Conservation (phyloP, 192 early-diverging fungal species). For the Coemansia sp. region DNA sequence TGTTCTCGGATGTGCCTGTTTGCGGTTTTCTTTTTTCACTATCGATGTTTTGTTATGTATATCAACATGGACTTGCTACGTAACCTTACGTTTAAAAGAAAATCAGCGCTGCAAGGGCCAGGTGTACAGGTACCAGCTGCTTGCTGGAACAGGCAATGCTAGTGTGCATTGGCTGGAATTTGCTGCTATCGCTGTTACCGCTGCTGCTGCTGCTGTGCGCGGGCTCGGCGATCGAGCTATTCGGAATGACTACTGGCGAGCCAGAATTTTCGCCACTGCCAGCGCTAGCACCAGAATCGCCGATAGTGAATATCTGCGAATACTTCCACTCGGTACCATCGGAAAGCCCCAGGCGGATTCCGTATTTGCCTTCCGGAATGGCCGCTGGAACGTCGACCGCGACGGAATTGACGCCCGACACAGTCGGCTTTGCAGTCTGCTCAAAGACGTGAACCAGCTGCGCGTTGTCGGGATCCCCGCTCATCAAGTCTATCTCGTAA, state of each 20-base stretch:
- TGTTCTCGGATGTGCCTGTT: background rate
- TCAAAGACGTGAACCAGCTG: conserved; percentile 28
- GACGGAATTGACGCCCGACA: conserved; percentile 19
- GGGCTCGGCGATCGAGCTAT: no score
- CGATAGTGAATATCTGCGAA: conserved; percentile 21
- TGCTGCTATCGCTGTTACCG: no score
- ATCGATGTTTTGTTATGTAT: background rate
- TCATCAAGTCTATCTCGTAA: conserved; percentile 27
- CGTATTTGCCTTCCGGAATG: conserved; percentile 16
- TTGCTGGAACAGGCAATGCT: background rate
- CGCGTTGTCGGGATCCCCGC: conserved; percentile 21
- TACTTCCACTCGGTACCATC: conserved; percentile 11
- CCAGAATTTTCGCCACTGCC: no score
- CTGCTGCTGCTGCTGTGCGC: background rate
- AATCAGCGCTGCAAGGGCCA: background rate
- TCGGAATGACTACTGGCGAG: no score
- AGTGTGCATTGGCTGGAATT: background rate
- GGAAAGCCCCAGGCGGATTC: conserved; percentile 11
- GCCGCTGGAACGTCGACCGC: conserved; percentile 12
- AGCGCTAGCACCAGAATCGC: background rate
- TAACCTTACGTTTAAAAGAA: background rate
- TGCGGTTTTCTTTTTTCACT: background rate
- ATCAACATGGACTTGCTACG: background rate
- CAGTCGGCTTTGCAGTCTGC: conserved; percentile 4
- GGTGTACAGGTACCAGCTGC: background rate